Evolutionary conservation across 345 rosid species (phyloP).

Genomic region (Populus davidiana): DNA sequence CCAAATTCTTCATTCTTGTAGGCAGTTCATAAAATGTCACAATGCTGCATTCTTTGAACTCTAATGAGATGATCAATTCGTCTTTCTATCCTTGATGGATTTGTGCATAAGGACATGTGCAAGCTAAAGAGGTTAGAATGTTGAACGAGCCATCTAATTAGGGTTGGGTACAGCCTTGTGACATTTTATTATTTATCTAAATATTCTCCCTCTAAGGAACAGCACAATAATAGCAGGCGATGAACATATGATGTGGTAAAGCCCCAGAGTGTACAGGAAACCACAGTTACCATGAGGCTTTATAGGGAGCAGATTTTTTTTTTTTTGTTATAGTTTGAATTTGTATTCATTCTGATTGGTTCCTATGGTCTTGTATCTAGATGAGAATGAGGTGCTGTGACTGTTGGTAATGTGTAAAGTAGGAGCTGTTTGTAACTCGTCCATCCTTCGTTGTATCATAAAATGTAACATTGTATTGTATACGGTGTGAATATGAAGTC

Average conservation of each 20-base stretch:
- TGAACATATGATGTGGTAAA: neutral
- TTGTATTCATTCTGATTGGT: slow-evolving; percentile 3
- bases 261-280: neutral
- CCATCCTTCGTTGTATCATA: neutral
- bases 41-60: neutral
- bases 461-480: neutral
- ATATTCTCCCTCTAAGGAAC: neutral
- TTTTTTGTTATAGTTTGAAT: neutral
- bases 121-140: neutral
- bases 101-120: neutral
- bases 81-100: neutral
- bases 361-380: neutral
- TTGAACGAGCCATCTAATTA: neutral
- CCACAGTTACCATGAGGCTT: neutral
- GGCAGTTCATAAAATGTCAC: neutral
- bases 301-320: neutral
- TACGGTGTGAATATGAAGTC: neutral
- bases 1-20: neutral
- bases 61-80: slow-evolving; percentile 5
- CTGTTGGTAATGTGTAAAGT: neutral
- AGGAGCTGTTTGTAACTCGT: slow-evolving; percentile 5
- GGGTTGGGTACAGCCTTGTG: neutral
- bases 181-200: neutral
- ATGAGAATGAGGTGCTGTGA: neutral
- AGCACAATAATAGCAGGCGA: neutral